These are phyloP conservation scores for Solanum hybrid DNA, from an alignment of 305 asterid species.

Conservation along the genomic window DNA sequence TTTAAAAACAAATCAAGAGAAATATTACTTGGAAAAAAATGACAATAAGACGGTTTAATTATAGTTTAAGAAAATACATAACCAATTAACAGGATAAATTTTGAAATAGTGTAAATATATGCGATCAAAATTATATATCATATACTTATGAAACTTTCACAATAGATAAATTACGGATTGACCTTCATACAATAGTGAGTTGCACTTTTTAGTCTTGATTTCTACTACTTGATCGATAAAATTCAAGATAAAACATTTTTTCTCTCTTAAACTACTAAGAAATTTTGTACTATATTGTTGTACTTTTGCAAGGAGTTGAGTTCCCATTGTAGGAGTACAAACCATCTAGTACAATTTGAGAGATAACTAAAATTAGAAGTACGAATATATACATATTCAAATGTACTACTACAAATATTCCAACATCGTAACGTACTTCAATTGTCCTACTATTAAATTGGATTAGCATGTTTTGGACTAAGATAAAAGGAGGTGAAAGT, in stretches of 20 bases:
- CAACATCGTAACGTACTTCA: background rate
- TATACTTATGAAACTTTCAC: background rate
- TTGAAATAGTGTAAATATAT: background rate
- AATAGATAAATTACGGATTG: no score
- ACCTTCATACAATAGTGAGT: background rate
- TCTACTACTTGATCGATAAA: background rate
- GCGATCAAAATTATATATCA: background rate
- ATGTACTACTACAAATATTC: background rate
- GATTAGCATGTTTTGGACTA: background rate
- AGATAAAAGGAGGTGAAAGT: background rate
- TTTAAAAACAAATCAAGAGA: no score
- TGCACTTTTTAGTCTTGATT: background rate
- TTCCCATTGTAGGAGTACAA: background rate
- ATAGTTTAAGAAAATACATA: background rate
- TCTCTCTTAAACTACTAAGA: background rate
- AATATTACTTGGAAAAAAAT: no score
- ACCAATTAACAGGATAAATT: background rate
- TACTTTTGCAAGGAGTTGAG: background rate
- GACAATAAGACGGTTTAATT: background rate
- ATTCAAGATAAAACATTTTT: no score
- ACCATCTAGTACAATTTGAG: no score
- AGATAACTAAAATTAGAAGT: no score
- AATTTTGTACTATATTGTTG: background rate
- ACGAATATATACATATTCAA: background rate
- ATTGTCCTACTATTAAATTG: background rate